Evolutionary conservation across 1,284 basidiomycete genomes (phyloP).

Genomic region (Takashimella tepidaria): DNA sequence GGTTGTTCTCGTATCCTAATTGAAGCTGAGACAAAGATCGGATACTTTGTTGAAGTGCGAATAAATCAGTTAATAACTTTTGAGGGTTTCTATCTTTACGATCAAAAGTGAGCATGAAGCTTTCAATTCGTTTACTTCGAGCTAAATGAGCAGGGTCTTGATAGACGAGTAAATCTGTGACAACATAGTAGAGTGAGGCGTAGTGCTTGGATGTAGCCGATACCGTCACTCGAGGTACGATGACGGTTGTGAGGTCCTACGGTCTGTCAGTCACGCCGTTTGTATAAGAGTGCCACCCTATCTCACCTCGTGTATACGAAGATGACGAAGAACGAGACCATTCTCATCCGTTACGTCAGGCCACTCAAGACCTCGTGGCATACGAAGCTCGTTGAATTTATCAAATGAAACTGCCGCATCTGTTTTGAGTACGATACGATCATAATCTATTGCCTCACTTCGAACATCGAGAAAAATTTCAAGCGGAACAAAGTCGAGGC

Average conservation of each 20-base stretch:
- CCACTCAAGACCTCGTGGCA: conserved; percentile 61
- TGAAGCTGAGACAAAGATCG: conserved; percentile 58
- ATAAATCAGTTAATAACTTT: conserved; percentile 62
- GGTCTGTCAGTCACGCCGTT: no score
- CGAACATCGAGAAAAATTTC: conserved; percentile 82
- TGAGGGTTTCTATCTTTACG: conserved; percentile 67
- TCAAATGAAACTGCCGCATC: conserved; percentile 83
- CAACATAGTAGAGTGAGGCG: conserved; percentile 77
- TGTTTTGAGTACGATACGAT: conserved; percentile 84
- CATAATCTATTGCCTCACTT: conserved; percentile 75
- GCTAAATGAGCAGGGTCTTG: conserved; percentile 78
- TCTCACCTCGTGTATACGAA: conserved; percentile 72
- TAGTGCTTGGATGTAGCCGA: conserved; percentile 83
- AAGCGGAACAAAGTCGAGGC: conserved; percentile 63
- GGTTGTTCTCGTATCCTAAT: conserved; percentile 55
- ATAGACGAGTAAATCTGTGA: conserved; percentile 82
- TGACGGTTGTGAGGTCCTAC: conserved; percentile 73
- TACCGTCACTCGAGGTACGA: conserved; percentile 82
- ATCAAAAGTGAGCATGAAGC: conserved; percentile 83
- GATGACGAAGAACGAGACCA: conserved; percentile 56
- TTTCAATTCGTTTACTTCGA: conserved; percentile 71
- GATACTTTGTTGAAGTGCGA: conserved; percentile 68
- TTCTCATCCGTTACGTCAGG: conserved; percentile 41
- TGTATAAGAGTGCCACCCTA: no score
- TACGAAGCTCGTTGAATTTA: conserved; percentile 86